phyloP scores from a whole-genome alignment of 257 asterid species.

The Solanum etuberosum region DNA sequence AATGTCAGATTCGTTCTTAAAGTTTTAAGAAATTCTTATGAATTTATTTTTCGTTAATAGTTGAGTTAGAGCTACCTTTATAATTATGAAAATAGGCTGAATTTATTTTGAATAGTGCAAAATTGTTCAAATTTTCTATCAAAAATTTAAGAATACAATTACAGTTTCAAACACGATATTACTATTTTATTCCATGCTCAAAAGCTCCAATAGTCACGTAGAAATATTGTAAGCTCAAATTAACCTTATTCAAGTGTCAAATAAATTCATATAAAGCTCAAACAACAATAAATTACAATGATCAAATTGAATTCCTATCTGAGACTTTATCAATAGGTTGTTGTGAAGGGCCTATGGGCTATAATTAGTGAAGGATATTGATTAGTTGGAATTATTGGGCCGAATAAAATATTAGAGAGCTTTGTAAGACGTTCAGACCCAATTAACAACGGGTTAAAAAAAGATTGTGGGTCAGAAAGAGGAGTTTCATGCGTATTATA shows the following conservation, averaged over 20 bases:
- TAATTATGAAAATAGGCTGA: too few species aligned
- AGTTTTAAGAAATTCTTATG: not conserved
- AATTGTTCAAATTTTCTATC: too few species aligned
- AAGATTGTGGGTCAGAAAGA: too few species aligned
- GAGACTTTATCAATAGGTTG: not conserved
- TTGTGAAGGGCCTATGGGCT: too few species aligned
- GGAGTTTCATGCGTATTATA: too few species aligned
- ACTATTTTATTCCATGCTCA: not conserved
- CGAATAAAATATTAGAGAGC: too few species aligned
- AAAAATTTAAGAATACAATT: too few species aligned
- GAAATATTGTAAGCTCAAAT: not conserved
- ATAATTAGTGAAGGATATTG: too few species aligned
- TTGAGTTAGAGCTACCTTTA: not conserved
- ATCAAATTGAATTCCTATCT: not conserved
- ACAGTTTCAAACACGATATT: accelerated
- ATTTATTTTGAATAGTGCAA: not conserved
- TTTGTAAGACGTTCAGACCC: too few species aligned
- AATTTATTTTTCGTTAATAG: not conserved
- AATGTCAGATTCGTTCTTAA: not conserved
- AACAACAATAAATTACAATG: not conserved
- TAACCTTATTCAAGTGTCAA: not conserved
- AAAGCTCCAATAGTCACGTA: not conserved
- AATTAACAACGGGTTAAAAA: too few species aligned
- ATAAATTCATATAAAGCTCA: not conserved
- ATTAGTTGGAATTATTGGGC: too few species aligned